Evolutionary conservation across 495 filamentous ascomycete genomes (phyloP), one percentile per base, ranked within the genome.

Genomic region (Podospora pseudopauciseta): DNA sequence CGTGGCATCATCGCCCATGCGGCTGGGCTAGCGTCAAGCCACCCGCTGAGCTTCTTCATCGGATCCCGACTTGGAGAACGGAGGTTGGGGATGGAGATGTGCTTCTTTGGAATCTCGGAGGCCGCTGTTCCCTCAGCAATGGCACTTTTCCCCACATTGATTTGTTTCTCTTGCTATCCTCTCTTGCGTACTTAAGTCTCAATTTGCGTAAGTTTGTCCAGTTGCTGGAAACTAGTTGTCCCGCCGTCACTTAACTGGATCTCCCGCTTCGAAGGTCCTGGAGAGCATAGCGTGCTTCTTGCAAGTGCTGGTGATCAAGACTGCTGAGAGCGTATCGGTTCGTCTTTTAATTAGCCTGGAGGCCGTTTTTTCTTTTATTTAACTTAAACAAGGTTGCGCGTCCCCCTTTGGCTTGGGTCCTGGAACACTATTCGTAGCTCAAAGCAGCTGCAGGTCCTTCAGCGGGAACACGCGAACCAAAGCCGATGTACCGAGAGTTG

Each of bases 21-120:
- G 55, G 55, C 55, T 58, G 55, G 39, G 55, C 23, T 58, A 58
- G 55, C 55, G 55, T 58, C 55, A 58, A 58, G 55, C 55, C 55
- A 58, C 55, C 55, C 55, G 55, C 18, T 58, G 55, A 26, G 39
- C 39, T 49, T 49, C 39, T 49, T 49, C 9, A 13, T 58, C 55
- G 55, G 55, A 58, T 58, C 55, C 55, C 55, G 55, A 58, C 55
- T 26, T 11, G 55, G 55, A 58, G 55, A 19, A 19, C 23, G 55
- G n/a, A 58, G 23, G 55, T 2, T 26, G 55, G 55, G n/a, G 55
- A 58, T 19, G 7, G 18, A 49, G 39, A 3, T 49, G 39, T 26
- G 55, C 55, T 58, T 58, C 55, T 58, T 49, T 58, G 18, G 55
- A 20, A 58, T 20, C 23, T 58, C 55, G 55, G 55, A 58, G 55